Percentiles rank a stretch among this genome's conserved stretches.
Conservation (phyloP, 148 eudicot genomes). For the Camellia japonica region DNA sequence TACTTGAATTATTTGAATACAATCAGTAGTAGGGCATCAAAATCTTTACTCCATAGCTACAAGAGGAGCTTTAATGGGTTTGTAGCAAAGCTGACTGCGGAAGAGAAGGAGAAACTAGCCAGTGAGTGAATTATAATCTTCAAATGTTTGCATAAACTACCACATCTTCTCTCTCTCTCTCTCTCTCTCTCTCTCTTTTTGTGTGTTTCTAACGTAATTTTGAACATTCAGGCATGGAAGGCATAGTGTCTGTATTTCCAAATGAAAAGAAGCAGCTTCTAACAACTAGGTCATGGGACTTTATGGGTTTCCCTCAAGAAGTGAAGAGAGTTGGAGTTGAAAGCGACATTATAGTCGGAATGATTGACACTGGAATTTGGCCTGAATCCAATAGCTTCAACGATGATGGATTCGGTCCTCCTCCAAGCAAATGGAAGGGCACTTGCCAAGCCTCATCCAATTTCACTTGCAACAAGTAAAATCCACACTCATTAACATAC, state of each 20-base stretch:
- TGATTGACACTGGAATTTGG: constrained; percentile 34
- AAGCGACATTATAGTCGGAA: constrained; percentile 25
- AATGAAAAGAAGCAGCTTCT: neutral
- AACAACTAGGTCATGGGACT: constrained; percentile 43
- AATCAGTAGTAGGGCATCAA: constrained; percentile 17
- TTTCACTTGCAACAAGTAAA: constrained; percentile 44
- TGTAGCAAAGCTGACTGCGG: constrained; percentile 18
- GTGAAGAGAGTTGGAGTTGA: constrained; percentile 18
- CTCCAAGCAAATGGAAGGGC: constrained; percentile 38
- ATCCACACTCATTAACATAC: neutral
- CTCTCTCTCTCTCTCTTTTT: too few species aligned
- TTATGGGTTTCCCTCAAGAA: constrained; percentile 25
- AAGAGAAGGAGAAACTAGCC: constrained; percentile 10
- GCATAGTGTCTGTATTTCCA: constrained; percentile 31
- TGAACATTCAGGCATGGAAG: constrained; percentile 18
- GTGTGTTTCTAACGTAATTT: too few species aligned
- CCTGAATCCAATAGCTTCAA: constrained; percentile 35
- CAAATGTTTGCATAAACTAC: too few species aligned
- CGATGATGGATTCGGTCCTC: constrained; percentile 27
- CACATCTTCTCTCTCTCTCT: too few species aligned
- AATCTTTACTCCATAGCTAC: constrained; percentile 22
- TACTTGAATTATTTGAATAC: neutral
- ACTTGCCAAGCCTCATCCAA: constrained; percentile 19
- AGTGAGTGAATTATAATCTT: neutral
- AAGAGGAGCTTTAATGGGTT: constrained; percentile 30